These are phyloP conservation scores for Quercus mongolica DNA, from an alignment of 306 rosid species.

Conservation along the genomic window DNA sequence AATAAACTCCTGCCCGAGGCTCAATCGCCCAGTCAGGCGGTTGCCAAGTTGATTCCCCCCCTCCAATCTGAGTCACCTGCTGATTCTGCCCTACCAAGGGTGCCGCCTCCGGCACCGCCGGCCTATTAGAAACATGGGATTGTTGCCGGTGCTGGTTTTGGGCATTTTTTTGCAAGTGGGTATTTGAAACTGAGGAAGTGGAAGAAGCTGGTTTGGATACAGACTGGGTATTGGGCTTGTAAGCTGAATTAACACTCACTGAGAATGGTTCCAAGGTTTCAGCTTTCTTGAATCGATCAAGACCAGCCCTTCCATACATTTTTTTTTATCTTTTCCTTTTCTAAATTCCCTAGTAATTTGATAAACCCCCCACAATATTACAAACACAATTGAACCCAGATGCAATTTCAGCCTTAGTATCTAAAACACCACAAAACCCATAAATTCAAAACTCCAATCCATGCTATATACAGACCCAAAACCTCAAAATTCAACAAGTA, in stretches of 20 bases:
- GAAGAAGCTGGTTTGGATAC: conserved; percentile 40
- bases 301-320: conserved; percentile 94
- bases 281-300: conserved; percentile 93
- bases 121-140: conserved; percentile 35
- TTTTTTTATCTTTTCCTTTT: conserved; percentile 17
- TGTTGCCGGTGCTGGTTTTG: conserved; percentile 33
- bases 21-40: conserved; percentile 98
- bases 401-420: neutral
- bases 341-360: no score
- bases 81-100: conserved; percentile 63
- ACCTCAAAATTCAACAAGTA: neutral
- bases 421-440: neutral
- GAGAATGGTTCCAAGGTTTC: conserved; percentile 87
- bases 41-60: conserved; percentile 90
- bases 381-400: neutral
- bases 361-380: neutral
- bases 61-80: conserved; percentile 73
- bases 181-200: conserved; percentile 32
- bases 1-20: conserved; percentile 84
- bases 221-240: conserved; percentile 38
- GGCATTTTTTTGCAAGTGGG: conserved; percentile 19
- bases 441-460: neutral
- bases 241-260: conserved; percentile 43
- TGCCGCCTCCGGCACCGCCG: conserved; percentile 52
- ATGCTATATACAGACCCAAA: neutral